These are phyloP conservation scores for Triangularia verruculosa DNA, from an alignment of 2,329 filamentous ascomycete species.

Conservation along the genomic window DNA sequence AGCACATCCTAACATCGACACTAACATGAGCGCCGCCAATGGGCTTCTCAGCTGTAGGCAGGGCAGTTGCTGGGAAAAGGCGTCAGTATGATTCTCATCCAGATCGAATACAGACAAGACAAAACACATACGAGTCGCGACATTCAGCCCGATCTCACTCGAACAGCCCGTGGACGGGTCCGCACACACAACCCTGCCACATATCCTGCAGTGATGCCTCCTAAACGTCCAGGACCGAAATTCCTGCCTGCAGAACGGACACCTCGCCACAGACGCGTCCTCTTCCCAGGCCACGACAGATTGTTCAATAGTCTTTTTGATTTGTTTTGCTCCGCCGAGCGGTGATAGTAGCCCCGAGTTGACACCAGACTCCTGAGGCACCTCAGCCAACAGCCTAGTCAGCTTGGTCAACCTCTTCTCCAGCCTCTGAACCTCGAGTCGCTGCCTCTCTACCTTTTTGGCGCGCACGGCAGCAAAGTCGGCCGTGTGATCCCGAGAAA, in stretches of 20 bases:
- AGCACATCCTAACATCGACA: conserved; percentile 87
- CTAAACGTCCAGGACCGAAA: conserved; percentile 92
- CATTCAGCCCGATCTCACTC: conserved; percentile 74
- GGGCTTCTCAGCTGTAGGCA: conserved; percentile 36
- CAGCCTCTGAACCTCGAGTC: conserved; percentile 81
- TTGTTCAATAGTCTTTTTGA: conserved; percentile 80
- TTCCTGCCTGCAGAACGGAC: conserved; percentile 93
- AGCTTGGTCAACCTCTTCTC: conserved; percentile 91
- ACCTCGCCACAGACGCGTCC: conserved; percentile 73
- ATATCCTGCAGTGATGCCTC: conserved; percentile 91
- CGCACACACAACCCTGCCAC: conserved; percentile 88
- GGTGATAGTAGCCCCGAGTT: conserved; percentile 55
- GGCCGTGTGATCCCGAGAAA: conserved; percentile 68
- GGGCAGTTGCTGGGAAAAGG: conserved; percentile 21
- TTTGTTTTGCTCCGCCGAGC: conserved; percentile 67
- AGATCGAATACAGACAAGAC: rapidly evolving
- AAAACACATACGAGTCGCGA: conserved; percentile 50
- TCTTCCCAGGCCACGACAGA: conserved; percentile 95
- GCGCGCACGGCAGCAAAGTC: conserved; percentile 69
- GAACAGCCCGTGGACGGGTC: conserved; percentile 84
- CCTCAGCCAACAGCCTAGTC: conserved; percentile 75
- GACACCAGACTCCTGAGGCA: conserved; percentile 62
- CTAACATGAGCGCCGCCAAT: conserved; percentile 51
- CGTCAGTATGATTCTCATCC: background rate
- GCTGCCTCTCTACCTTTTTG: conserved; percentile 76